A percentile compares a stretch with the other conserved stretches of the same genome.
Evolutionary conservation across 2,329 filamentous ascomycete species (phyloP).

Genomic region (Xylariaceae sp.): DNA sequence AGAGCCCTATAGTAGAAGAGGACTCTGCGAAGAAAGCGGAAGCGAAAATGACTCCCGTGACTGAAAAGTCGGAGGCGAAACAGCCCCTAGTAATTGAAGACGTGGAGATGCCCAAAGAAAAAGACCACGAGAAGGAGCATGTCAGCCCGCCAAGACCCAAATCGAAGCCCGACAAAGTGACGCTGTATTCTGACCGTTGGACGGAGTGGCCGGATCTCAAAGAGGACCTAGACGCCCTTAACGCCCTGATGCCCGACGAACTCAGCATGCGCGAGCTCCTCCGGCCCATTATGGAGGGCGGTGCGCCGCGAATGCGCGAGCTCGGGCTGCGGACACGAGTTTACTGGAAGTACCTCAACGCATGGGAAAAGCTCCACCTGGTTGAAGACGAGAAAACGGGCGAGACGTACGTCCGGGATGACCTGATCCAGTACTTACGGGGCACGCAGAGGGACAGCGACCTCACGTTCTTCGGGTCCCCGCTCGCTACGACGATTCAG

Average conservation of each 20-base stretch:
- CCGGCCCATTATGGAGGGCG: slow-evolving; percentile 35
- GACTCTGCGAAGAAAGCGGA: background rate
- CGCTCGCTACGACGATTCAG: slow-evolving; percentile 33
- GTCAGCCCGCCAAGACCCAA: background rate
- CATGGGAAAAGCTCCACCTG: slow-evolving; percentile 37
- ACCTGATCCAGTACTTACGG: slow-evolving; percentile 36
- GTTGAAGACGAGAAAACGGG: slow-evolving; percentile 28
- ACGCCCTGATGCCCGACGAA: slow-evolving; percentile 31
- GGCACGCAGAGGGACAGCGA: slow-evolving; percentile 14
- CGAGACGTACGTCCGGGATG: slow-evolving; percentile 36
- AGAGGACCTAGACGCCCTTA: slow-evolving; percentile 24
- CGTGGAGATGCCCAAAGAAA: background rate
- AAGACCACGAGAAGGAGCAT: background rate
- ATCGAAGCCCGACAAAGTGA: background rate
- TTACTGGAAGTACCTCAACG: slow-evolving; percentile 36
- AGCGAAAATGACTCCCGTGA: background rate
- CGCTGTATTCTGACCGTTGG: background rate
- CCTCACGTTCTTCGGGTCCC: slow-evolving; percentile 6
- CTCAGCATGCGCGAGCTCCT: slow-evolving; percentile 34
- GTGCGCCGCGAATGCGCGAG: slow-evolving; percentile 36
- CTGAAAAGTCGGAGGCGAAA: background rate
- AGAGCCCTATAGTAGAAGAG: slow-evolving; percentile 5
- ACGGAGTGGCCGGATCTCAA: slow-evolving; percentile 17
- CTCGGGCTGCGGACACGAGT: slow-evolving; percentile 36
- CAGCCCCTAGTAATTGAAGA: background rate